Base-by-base conservation (phyloP, 345 rosid species). In the Erodium maritimum region DNA sequence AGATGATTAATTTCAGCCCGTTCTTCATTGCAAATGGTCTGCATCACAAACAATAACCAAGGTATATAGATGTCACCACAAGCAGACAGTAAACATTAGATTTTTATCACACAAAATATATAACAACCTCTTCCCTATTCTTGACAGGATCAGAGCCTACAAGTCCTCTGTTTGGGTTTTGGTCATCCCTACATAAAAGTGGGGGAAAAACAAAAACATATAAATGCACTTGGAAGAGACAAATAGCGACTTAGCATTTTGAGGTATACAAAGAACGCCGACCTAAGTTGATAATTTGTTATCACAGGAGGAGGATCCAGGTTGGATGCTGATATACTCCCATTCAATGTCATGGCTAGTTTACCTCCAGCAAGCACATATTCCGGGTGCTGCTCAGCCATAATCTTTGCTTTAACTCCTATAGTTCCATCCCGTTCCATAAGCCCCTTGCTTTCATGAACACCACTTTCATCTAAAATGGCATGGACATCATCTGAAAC, bases 1-100 rank as follows among this genome's bases (percentile, higher is more conserved):
- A 91, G 90, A 70, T 60, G 78, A 69, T 71, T 76, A 64, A 82
- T 73, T 69, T 88, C 84, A 61, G 75, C 66, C 62, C 65, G 78
- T 58, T 76, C 77, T 67, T 73, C 90, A 63, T 67, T 65, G 64
- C 63, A 62, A 63, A 21, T 62, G 17, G 50, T 66, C 95, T 88
- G 86, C 52, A 70, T 57, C 68, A 75, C 58, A 65, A 59, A 53
- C 50, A 70, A 58, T 61, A 34, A 29, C 61, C 21, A 65, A 68
- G 50, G 60, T 53, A n/a, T n/a, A 64, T 54, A 17, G 17, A 42
- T 14, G 29, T 34, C 58, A 67, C n/a, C 48, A 46, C 56, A 56
- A 46, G n/a, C 61, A 61, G 55, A 51, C 45, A 51, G 50, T 19
- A 63, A 52, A 57, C 22, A 7, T 1, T 37, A 48, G 56, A 21